Evolutionary conservation across 108 stramenopile genomes (phyloP).

Genomic region (Skeletonema grethae): DNA sequence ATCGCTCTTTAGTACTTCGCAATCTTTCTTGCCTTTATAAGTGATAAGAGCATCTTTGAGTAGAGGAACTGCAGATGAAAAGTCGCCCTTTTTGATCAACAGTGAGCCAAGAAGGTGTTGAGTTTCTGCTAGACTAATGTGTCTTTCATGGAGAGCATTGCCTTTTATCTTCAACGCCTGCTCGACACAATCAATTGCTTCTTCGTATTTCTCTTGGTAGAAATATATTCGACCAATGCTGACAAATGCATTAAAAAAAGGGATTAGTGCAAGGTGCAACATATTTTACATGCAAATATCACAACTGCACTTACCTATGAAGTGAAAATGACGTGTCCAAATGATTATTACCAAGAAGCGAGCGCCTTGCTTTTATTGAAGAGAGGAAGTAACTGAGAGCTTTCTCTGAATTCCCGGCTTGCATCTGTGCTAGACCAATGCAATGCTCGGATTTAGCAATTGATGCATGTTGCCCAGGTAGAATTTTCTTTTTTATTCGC

Average conservation of each 20-base stretch:
- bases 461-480: conserved; percentile 23
- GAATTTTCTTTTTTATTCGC: conserved; percentile 31
- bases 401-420: conserved; percentile 33
- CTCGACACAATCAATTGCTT: conserved; percentile 39
- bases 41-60: conserved; percentile 43
- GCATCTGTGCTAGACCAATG: conserved; percentile 35
- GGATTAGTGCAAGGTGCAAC: background rate
- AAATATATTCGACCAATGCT: conserved; percentile 51
- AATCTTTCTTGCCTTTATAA: conserved; percentile 37
- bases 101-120: conserved; percentile 46
- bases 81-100: conserved; percentile 35
- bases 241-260: background rate
- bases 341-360: conserved; percentile 40
- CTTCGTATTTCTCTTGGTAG: conserved; percentile 35
- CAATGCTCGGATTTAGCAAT: conserved; percentile 55
- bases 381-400: conserved; percentile 44
- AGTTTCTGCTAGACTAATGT: conserved; percentile 51
- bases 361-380: conserved; percentile 33
- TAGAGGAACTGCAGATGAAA: conserved; percentile 30
- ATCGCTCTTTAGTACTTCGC: conserved; percentile 41
- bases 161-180: conserved; percentile 44
- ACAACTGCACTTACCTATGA: conserved; percentile 35
- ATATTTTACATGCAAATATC: background rate
- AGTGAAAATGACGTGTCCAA: conserved; percentile 55
- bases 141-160: conserved; percentile 17